Evolutionary conservation across 1,139 yeast species (phyloP).

Genomic region (Yamadazyma sp.): DNA sequence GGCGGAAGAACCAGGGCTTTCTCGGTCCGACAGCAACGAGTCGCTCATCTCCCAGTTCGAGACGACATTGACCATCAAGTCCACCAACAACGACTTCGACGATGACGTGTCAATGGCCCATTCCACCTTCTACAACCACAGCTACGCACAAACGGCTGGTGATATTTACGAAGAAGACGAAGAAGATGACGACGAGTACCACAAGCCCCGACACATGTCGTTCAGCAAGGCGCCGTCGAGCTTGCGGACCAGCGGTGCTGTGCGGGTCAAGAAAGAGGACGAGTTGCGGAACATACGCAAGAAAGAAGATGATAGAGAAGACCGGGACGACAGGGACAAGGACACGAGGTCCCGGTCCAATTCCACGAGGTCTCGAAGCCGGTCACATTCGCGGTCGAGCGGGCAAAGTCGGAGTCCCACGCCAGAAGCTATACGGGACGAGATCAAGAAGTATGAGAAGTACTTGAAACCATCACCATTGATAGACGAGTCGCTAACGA

Average conservation of each 20-base stretch:
- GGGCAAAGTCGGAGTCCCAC: slow-evolving; percentile 5
- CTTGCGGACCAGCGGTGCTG: slow-evolving; percentile 27
- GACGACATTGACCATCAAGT: slow-evolving; percentile 45
- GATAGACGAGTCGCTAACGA: slow-evolving; percentile 35
- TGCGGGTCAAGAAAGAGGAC: slow-evolving; percentile 17
- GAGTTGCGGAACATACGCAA: not conserved
- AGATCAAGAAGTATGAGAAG: slow-evolving; percentile 14
- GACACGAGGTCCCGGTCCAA: slow-evolving; percentile 6
- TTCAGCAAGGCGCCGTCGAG: slow-evolving; percentile 19
- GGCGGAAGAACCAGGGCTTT: slow-evolving; percentile 8
- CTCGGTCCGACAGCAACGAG: slow-evolving; percentile 36
- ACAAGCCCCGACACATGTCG: slow-evolving; percentile 10
- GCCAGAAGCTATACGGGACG: slow-evolving; percentile 8
- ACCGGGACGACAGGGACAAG: not conserved
- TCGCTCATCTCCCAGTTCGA: slow-evolving; percentile 50
- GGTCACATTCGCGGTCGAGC: slow-evolving; percentile 6
- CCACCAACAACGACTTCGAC: slow-evolving; percentile 38
- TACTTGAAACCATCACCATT: slow-evolving; percentile 33
- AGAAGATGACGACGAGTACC: slow-evolving; percentile 15
- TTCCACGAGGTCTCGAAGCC: slow-evolving; percentile 8
- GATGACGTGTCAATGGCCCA: slow-evolving; percentile 47
- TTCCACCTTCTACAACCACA: slow-evolving; percentile 34
- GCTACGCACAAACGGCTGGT: slow-evolving; percentile 31
- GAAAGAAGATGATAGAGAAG: slow-evolving; percentile 2
- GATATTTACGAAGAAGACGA: slow-evolving; percentile 35